These are phyloP conservation scores for Aphanomyces cochlioides DNA, from an alignment of 352 stramenopile genomes.

Conservation along the genomic window DNA sequence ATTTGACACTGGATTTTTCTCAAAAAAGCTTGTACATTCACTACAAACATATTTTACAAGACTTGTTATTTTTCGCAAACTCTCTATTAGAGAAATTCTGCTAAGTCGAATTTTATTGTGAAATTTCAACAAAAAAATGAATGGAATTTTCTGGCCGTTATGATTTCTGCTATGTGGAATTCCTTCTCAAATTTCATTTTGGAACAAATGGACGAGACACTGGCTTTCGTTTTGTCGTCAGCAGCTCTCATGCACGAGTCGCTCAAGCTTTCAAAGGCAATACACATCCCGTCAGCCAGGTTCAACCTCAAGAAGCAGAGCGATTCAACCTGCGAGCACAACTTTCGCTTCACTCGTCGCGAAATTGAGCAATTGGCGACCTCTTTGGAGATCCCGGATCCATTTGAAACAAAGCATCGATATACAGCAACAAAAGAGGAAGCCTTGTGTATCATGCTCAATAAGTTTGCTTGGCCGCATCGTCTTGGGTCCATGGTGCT, in stretches of 20 bases:
- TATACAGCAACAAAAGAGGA: background rate
- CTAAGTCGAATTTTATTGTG: too few species aligned
- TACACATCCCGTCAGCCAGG: background rate
- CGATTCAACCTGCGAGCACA: background rate
- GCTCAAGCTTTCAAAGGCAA: background rate
- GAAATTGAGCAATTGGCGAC: background rate
- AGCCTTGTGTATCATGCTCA: slow-evolving; percentile 14
- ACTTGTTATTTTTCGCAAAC: too few species aligned
- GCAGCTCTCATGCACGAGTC: too few species aligned
- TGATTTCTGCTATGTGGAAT: too few species aligned
- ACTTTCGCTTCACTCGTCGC: background rate
- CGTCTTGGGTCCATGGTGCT: slow-evolving; percentile 16
- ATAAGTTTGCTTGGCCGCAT: slow-evolving; percentile 9
- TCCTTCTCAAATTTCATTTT: too few species aligned
- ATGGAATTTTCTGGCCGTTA: too few species aligned
- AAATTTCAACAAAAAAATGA: too few species aligned
- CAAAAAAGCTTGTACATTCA: too few species aligned
- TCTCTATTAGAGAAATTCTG: background rate
- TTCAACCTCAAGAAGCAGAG: slow-evolving; percentile 1
- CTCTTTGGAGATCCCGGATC: background rate
- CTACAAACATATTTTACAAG: too few species aligned
- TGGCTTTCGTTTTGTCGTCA: too few species aligned
- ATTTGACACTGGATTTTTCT: too few species aligned
- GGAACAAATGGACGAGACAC: too few species aligned
- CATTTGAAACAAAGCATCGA: background rate